phyloP scores from a whole-genome alignment of 1,284 basidiomycete species.

The Rhodotorula sp. region DNA sequence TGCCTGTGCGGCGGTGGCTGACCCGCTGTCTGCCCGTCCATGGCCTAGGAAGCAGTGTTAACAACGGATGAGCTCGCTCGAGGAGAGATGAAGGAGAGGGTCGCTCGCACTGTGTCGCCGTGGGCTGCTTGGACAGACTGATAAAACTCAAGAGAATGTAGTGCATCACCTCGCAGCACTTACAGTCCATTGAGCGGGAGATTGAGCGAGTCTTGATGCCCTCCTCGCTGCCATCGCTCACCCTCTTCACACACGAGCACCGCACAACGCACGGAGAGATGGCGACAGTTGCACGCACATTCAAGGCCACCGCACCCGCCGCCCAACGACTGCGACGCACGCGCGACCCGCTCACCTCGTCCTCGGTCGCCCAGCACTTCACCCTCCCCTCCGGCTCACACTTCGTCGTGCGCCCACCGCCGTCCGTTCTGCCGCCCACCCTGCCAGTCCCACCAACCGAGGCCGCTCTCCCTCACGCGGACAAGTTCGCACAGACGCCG shows the following conservation, averaged over 20 bases:
- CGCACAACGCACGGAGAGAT: not conserved
- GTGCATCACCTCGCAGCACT: no score
- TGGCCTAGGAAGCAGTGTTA: not conserved
- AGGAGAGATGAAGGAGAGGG: no score
- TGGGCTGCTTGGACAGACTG: no score
- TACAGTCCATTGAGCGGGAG: not conserved
- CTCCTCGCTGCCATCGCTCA: not conserved
- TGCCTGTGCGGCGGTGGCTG: not conserved
- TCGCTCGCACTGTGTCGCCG: no score
- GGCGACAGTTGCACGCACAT: not conserved
- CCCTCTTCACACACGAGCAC: not conserved
- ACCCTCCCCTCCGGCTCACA: constrained; percentile 13
- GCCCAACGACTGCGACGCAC: constrained; percentile 11
- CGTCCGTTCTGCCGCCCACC: constrained; percentile 23
- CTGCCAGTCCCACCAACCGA: constrained; percentile 7
- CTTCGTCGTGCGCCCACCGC: constrained; percentile 35
- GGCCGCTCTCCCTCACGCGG: not conserved
- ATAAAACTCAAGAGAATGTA: not conserved
- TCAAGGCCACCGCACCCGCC: not conserved
- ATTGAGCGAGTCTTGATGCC: no score
- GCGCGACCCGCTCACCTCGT: constrained; percentile 30
- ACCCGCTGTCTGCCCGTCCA: not conserved
- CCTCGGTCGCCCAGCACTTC: constrained; percentile 26
- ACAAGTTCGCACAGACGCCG: not conserved
- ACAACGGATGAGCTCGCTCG: no score